Base-by-base conservation (phyloP, 1,284 basidiomycete species). In the Fomitopsis schrenkii region DNA sequence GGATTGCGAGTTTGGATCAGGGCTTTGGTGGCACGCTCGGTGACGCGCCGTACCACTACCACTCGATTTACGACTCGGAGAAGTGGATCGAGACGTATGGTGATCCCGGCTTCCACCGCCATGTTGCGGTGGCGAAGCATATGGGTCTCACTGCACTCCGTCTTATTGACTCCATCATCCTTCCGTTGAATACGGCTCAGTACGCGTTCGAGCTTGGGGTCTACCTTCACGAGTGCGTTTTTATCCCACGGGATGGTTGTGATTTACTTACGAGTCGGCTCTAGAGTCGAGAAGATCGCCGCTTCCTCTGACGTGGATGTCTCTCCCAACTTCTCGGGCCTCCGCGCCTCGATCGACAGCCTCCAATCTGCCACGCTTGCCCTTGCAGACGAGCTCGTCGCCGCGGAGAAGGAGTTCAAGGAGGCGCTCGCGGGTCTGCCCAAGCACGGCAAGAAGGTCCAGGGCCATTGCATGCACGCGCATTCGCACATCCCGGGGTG, bases 151-250 rank as follows among this genome's bases (percentile, higher is more conserved):
- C 84, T 62, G 74, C 83, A 3, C 77, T 94, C 28, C 82, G 87
- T 15, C 71, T 91, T 8, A 80, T 84, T 0, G 83, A 86, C 60
- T 75, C 82, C 12, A 74, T 88, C 56, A 71, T 85, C 26, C 72
- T 86, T 3, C 91, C 91, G 0, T 73, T 94, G 65, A 92, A 94
- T 72, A 87, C 89, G 6, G 90, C 88, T 2, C 85, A 90, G 66
- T 93, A 93, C 62, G 72, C 83, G 5, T 71, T 77, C 50, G 79
- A 83, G 62, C 72, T 85, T 30, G 78, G 79, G 57, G 71, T 70
- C 14, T 84, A 85, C 62, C 74, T 86, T 14, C 71, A 80, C 64
- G 70, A 67, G 83, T 82, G 64, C 40, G 76, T 67, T 17, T 19
- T 40, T 15, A 5, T 26, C 2, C 35, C 26, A 6, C 33, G 41